These are phyloP conservation scores for Groenewaldozyma tartarivorans DNA, from an alignment of 805 yeast genomes.

Conservation along the genomic window DNA sequence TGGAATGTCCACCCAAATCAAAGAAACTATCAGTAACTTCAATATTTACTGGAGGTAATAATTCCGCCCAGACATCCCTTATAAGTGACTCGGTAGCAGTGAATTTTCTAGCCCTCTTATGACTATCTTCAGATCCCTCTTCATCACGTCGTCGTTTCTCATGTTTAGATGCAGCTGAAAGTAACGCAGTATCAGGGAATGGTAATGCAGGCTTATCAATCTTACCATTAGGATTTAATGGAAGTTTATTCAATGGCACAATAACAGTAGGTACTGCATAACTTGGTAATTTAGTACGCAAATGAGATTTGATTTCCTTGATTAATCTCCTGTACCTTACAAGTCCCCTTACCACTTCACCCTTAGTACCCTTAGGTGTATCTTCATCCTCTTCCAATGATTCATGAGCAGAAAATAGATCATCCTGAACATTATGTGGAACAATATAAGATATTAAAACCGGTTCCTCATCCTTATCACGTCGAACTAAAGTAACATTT, in stretches of 20 bases:
- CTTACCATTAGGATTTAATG: slow-evolving; percentile 96
- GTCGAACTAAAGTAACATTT: slow-evolving; percentile 82
- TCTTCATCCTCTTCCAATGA: slow-evolving; percentile 31
- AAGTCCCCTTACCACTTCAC: slow-evolving; percentile 69
- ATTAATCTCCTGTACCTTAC: slow-evolving; percentile 67
- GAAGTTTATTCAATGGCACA: slow-evolving; percentile 77
- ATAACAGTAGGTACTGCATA: slow-evolving; percentile 91
- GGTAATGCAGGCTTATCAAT: slow-evolving; percentile 96
- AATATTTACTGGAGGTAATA: slow-evolving; percentile 80
- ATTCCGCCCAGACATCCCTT: slow-evolving; percentile 74
- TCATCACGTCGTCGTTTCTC: slow-evolving; percentile 23
- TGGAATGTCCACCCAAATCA: slow-evolving; percentile 97
- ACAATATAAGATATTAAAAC: slow-evolving; percentile 86
- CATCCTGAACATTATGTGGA: slow-evolving; percentile 39
- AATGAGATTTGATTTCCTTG: slow-evolving; percentile 68
- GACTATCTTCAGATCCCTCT: slow-evolving; percentile 33
- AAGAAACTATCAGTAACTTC: slow-evolving; percentile 82
- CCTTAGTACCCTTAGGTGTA: slow-evolving; percentile 15
- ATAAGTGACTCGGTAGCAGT: slow-evolving; percentile 57
- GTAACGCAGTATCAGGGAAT: slow-evolving; percentile 83
- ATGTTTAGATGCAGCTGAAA: slow-evolving; percentile 61
- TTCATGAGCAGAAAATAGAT: slow-evolving; percentile 32
- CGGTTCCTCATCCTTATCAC: slow-evolving; percentile 89
- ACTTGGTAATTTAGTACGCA: slow-evolving; percentile 81
- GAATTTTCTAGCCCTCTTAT: slow-evolving; percentile 29